Evolutionary conservation across 164 flowering plant species (phyloP).

Genomic region (Tetrastigma voinierianum): DNA sequence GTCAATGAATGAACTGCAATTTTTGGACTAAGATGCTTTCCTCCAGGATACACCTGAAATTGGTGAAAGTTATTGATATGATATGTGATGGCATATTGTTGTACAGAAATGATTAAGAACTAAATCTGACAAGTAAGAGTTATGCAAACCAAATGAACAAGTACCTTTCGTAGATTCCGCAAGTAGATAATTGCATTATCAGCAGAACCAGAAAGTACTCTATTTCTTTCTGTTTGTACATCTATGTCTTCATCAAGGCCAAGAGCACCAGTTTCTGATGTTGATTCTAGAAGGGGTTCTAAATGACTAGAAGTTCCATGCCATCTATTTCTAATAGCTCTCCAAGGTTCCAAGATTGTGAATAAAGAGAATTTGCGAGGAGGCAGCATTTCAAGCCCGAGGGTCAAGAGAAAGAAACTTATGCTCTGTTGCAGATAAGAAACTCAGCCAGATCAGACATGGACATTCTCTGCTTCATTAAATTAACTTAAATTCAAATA

Average conservation of each 20-base stretch:
- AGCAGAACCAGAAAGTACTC: conserved; percentile 81
- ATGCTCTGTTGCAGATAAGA: conserved; percentile 56
- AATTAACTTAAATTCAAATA: too few species aligned
- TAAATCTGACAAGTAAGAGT: not conserved
- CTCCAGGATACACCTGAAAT: conserved; percentile 82
- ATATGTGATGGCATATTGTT: conserved; percentile 2
- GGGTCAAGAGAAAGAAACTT: conserved; percentile 60
- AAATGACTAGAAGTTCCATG: conserved; percentile 16
- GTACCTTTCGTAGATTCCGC: conserved; percentile 87
- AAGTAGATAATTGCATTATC: conserved; percentile 66
- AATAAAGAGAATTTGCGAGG: conserved; percentile 33
- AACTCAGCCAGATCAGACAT: conserved; percentile 5
- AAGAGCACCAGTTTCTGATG: conserved; percentile 27
- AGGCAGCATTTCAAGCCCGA: conserved; percentile 73
- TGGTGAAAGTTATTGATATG: conserved; percentile 1
- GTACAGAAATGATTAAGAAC: not conserved
- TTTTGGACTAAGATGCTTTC: conserved; percentile 44
- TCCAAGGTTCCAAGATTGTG: conserved; percentile 43
- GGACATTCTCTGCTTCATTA: too few species aligned
- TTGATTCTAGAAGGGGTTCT: conserved; percentile 67
- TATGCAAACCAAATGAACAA: not conserved
- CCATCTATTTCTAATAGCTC: conserved; percentile 12
- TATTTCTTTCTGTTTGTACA: conserved; percentile 75
- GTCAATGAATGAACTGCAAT: conserved; percentile 88
- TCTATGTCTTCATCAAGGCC: conserved; percentile 76